Conservation (phyloP, 192 early-diverging fungal species). For the Dissophora ornata region DNA sequence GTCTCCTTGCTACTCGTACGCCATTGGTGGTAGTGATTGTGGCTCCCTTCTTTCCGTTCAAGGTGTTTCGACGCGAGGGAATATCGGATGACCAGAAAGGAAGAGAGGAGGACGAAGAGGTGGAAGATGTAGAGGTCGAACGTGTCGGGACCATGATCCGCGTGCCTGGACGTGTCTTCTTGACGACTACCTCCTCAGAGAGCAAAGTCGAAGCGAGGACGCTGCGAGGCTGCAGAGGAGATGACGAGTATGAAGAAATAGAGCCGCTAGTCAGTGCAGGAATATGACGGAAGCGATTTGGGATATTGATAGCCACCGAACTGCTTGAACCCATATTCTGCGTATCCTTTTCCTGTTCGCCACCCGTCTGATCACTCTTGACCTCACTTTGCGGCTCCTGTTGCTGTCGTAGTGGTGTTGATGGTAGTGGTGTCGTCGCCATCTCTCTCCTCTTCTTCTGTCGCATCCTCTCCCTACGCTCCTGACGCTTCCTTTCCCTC, state of each 20-base stretch:
- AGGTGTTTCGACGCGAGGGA: constrained; percentile 7
- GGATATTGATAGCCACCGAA: constrained; percentile 48
- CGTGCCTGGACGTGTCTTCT: constrained; percentile 34
- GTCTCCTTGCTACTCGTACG: constrained; percentile 7
- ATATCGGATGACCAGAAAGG: constrained; percentile 17
- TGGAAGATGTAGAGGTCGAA: constrained; percentile 5
- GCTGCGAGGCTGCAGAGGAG: constrained; percentile 42
- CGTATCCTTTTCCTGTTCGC: too few relatives aligned
- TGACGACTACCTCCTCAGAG: constrained; percentile 47
- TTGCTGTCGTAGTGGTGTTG: too few relatives aligned
- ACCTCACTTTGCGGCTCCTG: too few relatives aligned
- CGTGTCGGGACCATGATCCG: constrained; percentile 37
- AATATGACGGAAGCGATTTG: constrained; percentile 20
- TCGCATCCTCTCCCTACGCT: constrained; percentile 27
- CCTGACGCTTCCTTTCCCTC: constrained; percentile 35
- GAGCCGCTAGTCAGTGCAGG: constrained; percentile 7
- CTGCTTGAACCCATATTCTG: too few relatives aligned
- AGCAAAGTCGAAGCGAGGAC: constrained; percentile 40
- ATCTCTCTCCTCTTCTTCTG: constrained; percentile 14
- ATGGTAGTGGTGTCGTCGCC: too few relatives aligned
- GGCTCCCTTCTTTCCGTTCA: too few relatives aligned
- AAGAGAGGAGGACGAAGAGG: constrained; percentile 19
- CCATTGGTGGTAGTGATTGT: too few relatives aligned
- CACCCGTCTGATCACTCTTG: too few relatives aligned
- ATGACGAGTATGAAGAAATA: constrained; percentile 35